A percentile compares a stretch with the other conserved stretches of the same genome.
Evolutionary conservation across 495 filamentous ascomycete species (phyloP).

Genomic region (Daldinia bambusicola): DNA sequence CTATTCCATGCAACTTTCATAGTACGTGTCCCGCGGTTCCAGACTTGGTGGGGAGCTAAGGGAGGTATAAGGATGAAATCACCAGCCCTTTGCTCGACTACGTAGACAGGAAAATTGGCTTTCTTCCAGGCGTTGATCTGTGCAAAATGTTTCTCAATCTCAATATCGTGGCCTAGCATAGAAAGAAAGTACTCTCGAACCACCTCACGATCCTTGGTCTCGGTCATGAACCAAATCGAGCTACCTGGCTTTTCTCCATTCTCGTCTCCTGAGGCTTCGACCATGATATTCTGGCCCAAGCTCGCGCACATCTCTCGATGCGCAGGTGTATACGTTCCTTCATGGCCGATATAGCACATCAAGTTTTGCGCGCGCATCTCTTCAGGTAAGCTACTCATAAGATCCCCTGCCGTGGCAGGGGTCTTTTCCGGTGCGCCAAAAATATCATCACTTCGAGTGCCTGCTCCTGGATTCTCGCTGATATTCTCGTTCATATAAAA

Average conservation of each 20-base stretch:
- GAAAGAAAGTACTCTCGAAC: slow-evolving; percentile 94
- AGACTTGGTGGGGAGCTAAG: slow-evolving; percentile 96
- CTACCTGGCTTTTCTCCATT: slow-evolving; percentile 81
- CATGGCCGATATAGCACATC: slow-evolving; percentile 98
- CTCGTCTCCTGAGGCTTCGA: slow-evolving; percentile 80
- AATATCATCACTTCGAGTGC: slow-evolving; percentile 52
- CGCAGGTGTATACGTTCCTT: slow-evolving; percentile 95
- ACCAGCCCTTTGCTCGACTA: slow-evolving; percentile 91
- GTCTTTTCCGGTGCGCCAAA: slow-evolving; percentile 59
- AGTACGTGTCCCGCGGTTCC: slow-evolving; percentile 94
- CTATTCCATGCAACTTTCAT: slow-evolving; percentile 99
- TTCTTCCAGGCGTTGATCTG: slow-evolving; percentile 92
- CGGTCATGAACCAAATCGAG: slow-evolving; percentile 98
- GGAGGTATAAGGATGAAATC: slow-evolving; percentile 97
- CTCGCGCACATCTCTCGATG: slow-evolving; percentile 98
- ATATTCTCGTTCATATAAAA: slow-evolving; percentile 89
- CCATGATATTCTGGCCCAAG: slow-evolving; percentile 97
- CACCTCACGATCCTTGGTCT: slow-evolving; percentile 84
- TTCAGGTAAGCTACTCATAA: slow-evolving; percentile 91
- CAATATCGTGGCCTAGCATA: slow-evolving; percentile 91
- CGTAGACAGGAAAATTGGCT: slow-evolving; percentile 89
- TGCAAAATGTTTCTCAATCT: slow-evolving; percentile 95
- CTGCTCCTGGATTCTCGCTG: slow-evolving; percentile 53
- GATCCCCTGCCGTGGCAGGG: slow-evolving; percentile 72
- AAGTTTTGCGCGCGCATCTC: slow-evolving; percentile 92